Percentiles rank a stretch among this genome's conserved stretches.
These are phyloP conservation scores for Starmerella potacharoeniae DNA, from an alignment of 805 yeast genomes.

Conservation along the genomic window DNA sequence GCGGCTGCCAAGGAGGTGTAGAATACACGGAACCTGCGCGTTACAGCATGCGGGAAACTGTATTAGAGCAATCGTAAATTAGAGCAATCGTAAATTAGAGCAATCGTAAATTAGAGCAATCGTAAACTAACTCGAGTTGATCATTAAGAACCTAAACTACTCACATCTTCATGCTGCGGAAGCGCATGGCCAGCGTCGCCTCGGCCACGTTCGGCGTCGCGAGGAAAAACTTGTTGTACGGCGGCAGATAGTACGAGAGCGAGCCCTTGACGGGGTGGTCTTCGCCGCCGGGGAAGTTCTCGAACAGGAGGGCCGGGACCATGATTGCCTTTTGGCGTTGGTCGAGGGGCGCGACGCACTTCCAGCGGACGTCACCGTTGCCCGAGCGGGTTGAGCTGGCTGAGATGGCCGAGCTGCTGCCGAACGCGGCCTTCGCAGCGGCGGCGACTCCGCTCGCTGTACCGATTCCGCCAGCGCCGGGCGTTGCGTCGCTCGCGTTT, in stretches of 20 bases:
- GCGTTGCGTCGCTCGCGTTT: no score
- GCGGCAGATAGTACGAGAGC: neutral
- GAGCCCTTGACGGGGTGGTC: neutral
- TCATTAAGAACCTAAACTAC: neutral
- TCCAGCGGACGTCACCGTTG: neutral
- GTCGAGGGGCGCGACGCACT: neutral
- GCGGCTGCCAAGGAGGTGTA: no score
- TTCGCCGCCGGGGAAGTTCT: neutral
- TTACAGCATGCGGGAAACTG: no score
- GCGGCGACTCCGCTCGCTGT: neutral
- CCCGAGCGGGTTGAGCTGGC: neutral
- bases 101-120: neutral
- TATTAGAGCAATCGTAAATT: no score
- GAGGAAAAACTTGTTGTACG: neutral
- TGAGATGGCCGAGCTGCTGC: no score
- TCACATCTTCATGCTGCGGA: neutral
- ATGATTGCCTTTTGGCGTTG: neutral
- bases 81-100: no score
- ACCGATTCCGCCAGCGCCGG: no score
- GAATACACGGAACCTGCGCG: no score
- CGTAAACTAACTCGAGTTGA: neutral
- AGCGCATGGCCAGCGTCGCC: neutral
- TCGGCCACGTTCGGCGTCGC: constrained; percentile 1
- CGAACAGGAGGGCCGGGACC: neutral
- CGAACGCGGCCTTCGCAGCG: no score